Conservation (phyloP, 441 rosid genomes). For the Pelargonium australe region DNA sequence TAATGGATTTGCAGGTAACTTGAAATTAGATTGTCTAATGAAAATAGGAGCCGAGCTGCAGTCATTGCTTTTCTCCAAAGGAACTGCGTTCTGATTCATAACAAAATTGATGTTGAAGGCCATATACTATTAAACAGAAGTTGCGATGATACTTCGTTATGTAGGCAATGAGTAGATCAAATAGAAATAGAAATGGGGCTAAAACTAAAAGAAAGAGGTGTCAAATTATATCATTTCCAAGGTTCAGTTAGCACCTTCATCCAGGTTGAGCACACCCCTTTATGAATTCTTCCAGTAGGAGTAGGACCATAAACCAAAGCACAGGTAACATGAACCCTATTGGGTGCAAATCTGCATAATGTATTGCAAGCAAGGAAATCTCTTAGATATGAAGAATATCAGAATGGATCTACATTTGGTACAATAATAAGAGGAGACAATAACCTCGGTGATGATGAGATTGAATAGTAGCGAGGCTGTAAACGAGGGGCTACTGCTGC, state of each 20-base stretch:
- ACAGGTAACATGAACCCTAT: constrained; percentile 77
- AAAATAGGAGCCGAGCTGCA: constrained; percentile 57
- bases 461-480: constrained; percentile 88
- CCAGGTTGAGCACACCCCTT: constrained; percentile 89
- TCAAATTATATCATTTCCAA: neutral
- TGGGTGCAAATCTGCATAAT: constrained; percentile 47
- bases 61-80: constrained; percentile 49
- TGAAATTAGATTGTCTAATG: constrained; percentile 55
- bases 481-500: constrained; percentile 85
- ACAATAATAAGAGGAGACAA: neutral
- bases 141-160: neutral
- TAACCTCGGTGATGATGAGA: constrained; percentile 90
- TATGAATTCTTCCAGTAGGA: constrained; percentile 81
- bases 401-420: neutral
- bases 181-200: neutral
- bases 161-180: neutral
- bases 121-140: neutral
- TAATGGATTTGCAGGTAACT: constrained; percentile 45
- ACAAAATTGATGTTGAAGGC: neutral
- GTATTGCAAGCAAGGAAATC: neutral
- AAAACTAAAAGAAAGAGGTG: neutral
- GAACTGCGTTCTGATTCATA: constrained; percentile 50
- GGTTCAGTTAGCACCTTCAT: constrained; percentile 54
- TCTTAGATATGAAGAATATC: neutral
- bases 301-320: constrained; percentile 76